Evolutionary conservation across 192 early-diverging fungal genomes (phyloP).

Genomic region (Phycomyces blakesleeanus): DNA sequence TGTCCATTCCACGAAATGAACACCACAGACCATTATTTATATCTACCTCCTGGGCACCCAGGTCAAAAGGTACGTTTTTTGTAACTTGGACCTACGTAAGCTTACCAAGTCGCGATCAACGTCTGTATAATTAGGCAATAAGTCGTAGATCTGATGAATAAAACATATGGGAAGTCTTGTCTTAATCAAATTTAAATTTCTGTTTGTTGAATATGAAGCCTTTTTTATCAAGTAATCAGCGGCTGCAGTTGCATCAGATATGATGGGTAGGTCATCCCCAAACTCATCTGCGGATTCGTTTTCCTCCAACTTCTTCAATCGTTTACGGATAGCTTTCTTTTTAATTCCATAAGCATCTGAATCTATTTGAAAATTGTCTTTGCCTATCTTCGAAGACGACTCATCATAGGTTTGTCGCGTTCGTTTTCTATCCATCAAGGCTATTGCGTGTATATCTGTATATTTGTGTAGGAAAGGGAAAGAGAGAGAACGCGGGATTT

Average conservation of each 20-base stretch:
- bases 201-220: not conserved
- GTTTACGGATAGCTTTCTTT: slow-evolving; percentile 1
- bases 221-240: slow-evolving; percentile 15
- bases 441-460: too few species aligned
- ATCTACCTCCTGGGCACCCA: slow-evolving; percentile 24
- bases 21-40: slow-evolving; percentile 32
- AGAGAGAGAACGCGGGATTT: not conserved
- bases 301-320: not conserved
- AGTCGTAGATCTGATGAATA: slow-evolving; percentile 44
- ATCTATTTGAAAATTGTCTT: not conserved
- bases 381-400: too few species aligned
- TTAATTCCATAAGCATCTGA: slow-evolving; percentile 26
- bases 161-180: slow-evolving; percentile 34
- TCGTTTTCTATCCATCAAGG: too few species aligned
- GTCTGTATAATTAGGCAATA: slow-evolving; percentile 35
- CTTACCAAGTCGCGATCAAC: slow-evolving; percentile 46
- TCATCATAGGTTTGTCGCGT: too few species aligned
- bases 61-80: not conserved
- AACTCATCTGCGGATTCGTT: slow-evolving; percentile 3
- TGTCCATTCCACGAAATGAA: slow-evolving; percentile 41
- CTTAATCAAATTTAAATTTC: not conserved
- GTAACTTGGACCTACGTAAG: not conserved
- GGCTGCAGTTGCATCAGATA: slow-evolving; percentile 14
- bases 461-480: not conserved
- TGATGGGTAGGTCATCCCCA: not conserved